These are phyloP conservation scores for Xerocomellus dryophilus DNA, from an alignment of 768 basidiomycete genomes.

Conservation along the genomic window DNA sequence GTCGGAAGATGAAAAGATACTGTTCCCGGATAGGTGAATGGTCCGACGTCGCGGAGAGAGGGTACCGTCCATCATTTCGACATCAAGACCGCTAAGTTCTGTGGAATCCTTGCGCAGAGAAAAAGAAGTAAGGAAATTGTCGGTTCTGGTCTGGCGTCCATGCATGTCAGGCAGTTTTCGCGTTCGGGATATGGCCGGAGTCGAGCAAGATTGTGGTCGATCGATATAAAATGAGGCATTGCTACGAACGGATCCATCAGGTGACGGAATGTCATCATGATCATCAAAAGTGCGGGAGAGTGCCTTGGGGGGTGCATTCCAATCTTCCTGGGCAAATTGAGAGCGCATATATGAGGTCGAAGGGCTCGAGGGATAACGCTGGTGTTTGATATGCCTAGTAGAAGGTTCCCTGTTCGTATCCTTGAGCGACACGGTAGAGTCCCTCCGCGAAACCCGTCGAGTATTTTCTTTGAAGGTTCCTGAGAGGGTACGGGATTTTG, in stretches of 20 bases:
- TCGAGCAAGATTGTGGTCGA: conserved; percentile 27
- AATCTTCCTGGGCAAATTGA: conserved; percentile 11
- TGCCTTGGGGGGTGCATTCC: conserved; percentile 12
- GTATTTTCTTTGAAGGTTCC: conserved; percentile 18
- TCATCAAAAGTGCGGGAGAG: background rate
- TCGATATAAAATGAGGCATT: conserved; percentile 17
- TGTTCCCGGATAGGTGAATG: conserved; percentile 25
- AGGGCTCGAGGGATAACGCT: conserved; percentile 21
- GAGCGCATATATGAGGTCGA: conserved; percentile 29
- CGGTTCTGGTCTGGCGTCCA: background rate
- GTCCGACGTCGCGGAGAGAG: conserved; percentile 3
- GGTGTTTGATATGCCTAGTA: conserved; percentile 15
- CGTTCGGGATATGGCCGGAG: conserved; percentile 16
- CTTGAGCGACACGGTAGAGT: conserved; percentile 17
- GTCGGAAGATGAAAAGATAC: conserved; percentile 30
- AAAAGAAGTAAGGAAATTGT: background rate
- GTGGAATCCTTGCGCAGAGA: background rate
- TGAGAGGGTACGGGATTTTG: conserved; percentile 43
- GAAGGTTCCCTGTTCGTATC: conserved; percentile 9
- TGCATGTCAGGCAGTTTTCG: background rate
- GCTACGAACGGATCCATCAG: conserved; percentile 4
- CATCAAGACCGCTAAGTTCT: background rate
- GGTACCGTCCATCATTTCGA: conserved; percentile 22
- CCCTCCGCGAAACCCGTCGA: conserved; percentile 15
- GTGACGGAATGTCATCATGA: background rate